Conservation (phyloP, 768 basidiomycete species). For the Nidula microcarpa region DNA sequence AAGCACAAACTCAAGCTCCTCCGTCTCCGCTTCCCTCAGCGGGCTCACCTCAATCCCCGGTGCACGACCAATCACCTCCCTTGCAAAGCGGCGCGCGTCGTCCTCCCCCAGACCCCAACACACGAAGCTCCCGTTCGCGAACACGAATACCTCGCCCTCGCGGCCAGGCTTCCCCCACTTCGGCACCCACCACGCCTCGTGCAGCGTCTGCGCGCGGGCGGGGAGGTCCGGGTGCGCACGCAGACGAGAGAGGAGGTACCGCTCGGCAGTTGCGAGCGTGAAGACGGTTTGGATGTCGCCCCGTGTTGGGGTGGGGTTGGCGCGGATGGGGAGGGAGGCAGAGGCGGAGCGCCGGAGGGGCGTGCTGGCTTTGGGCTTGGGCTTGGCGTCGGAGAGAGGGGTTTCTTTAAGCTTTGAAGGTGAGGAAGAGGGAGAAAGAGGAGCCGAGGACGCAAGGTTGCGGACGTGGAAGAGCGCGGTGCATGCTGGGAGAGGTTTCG, state of each 20-base stretch:
- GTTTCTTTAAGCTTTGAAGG: too few relatives aligned
- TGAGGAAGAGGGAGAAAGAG: too few relatives aligned
- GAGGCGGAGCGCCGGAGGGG: conserved; percentile 80
- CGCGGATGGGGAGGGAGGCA: conserved; percentile 81
- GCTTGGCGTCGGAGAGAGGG: conserved; percentile 37
- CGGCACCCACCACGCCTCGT: conserved; percentile 81
- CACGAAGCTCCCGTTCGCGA: conserved; percentile 84
- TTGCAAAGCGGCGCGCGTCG: conserved; percentile 67
- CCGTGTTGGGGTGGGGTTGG: conserved; percentile 83
- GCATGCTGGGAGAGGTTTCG: too few relatives aligned
- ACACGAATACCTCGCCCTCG: conserved; percentile 85
- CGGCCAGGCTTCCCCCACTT: conserved; percentile 54
- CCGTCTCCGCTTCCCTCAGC: conserved; percentile 72
- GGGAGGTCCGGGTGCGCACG: conserved; percentile 50
- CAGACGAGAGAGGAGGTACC: conserved; percentile 68
- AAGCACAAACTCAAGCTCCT: conserved; percentile 89
- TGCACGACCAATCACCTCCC: conserved; percentile 53
- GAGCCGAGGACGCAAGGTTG: too few relatives aligned
- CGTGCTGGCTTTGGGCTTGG: conserved; percentile 81
- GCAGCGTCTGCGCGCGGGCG: conserved; percentile 51
- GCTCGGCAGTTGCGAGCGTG: conserved; percentile 84
- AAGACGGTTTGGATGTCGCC: conserved; percentile 76
- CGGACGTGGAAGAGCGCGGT: too few relatives aligned
- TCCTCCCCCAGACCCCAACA: conserved; percentile 85
- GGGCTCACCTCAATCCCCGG: conserved; percentile 59